A percentile compares a stretch with the other conserved stretches of the same genome.
Conservation (phyloP, 306 rosid genomes). For the Glycine tomentella region DNA sequence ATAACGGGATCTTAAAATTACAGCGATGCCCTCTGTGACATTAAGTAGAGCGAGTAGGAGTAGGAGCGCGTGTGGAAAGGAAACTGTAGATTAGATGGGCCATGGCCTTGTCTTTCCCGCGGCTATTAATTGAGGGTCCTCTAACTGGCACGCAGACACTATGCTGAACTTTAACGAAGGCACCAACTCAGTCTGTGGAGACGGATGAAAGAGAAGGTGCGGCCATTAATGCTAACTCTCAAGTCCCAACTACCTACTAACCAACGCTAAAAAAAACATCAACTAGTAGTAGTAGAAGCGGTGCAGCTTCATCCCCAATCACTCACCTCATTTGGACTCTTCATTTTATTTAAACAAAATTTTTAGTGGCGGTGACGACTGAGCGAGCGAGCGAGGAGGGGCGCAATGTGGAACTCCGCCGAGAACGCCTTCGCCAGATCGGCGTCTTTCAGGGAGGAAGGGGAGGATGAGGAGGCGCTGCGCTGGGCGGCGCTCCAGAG, state of each 20-base stretch:
- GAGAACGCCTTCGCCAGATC: slow-evolving; percentile 75
- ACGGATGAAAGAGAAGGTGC: slow-evolving; percentile 46
- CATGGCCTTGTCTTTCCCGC: slow-evolving; percentile 63
- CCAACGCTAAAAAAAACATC: slow-evolving; percentile 38
- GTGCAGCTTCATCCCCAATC: background rate
- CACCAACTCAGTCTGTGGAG: slow-evolving; percentile 40
- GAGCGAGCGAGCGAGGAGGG: too few relatives aligned
- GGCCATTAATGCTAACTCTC: slow-evolving; percentile 67
- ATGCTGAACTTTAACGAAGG: slow-evolving; percentile 45
- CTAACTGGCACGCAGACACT: slow-evolving; percentile 41
- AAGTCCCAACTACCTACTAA: slow-evolving; percentile 65
- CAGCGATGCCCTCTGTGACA: background rate
- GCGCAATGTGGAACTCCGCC: slow-evolving; percentile 91
- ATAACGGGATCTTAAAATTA: background rate
- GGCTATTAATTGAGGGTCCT: slow-evolving; percentile 71
- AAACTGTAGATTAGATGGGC: background rate
- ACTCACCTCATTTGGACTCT: background rate
- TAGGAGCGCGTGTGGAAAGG: slow-evolving; percentile 12
- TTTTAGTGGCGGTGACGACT: too few relatives aligned
- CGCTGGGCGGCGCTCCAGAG: slow-evolving; percentile 99
- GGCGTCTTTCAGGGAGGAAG: slow-evolving; percentile 65
- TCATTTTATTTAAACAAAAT: too few relatives aligned
- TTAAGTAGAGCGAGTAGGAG: background rate
- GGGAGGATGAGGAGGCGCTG: slow-evolving; percentile 85
- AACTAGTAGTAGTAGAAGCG: background rate